Base-by-base conservation (phyloP, 2,329 filamentous ascomycete genomes). In the Fusarium pseudocircinatum region DNA sequence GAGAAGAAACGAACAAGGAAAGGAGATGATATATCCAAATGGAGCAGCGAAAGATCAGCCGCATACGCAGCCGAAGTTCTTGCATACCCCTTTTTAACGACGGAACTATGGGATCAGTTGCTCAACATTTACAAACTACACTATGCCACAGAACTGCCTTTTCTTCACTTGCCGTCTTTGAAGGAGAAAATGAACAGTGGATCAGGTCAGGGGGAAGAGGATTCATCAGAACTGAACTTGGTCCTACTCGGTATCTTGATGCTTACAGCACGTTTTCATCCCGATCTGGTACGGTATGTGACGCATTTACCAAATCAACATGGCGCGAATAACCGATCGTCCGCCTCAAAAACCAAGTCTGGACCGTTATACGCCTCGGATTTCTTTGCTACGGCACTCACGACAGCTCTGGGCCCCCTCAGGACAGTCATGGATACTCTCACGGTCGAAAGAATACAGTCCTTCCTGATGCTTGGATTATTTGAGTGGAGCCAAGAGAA, bases 101-200 rank as follows among this genome's bases (percentile, higher is more conserved):
- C 88, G 37, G 84, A 89, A 56, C 81, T 93, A 9, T 94, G 92
- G 92, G 87, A 87, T 44, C 89, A 93, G 76, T 82, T 94, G 42
- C 92, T 93, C 75, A 89, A 89, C 74, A 89, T 93, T 34, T 94
- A 92, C 80, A 90, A 91, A 75, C 84, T 91, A 46, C 91, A 94
- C 78, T 94, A 92, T 78, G 90, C 90, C 0, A 90, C 92, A 2
- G 92, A 94, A 78, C 85, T 94, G 43, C 90, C 92, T 0, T 94
- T 94, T 76, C 80, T 94, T 13, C 92, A 94, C 78, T 84, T 91
- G 10, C 63, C 63, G 10, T 60, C 63, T 13, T 30, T 67, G 8
- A 67, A 60, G n/a, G 63, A 67, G 18, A 60, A 24, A 34, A 50
- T 67, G 6, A 60, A 18, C 14, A 39, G 37, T 6, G 26, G 26